Evolutionary conservation across 495 filamentous ascomycete species (phyloP).

Genomic region (Pyrenula aspistea): DNA sequence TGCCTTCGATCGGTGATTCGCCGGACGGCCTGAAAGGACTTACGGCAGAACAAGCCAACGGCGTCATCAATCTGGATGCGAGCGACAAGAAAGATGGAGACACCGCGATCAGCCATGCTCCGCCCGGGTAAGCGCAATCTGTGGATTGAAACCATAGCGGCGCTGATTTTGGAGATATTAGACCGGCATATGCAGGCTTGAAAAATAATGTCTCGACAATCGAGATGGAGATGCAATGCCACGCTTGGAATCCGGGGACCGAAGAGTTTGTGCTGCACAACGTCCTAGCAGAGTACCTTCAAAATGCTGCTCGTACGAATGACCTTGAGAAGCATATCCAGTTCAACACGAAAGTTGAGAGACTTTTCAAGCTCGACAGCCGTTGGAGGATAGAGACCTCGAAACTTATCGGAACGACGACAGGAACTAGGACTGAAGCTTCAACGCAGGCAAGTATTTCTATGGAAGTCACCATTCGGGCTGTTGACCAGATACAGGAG

Average conservation of each 20-base stretch:
- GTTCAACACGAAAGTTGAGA: constrained; percentile 47
- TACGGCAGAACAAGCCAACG: no score
- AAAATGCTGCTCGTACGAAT: constrained; percentile 35
- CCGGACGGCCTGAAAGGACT: constrained; percentile 10
- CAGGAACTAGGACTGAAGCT: constrained; percentile 13
- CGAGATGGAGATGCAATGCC: constrained; percentile 46
- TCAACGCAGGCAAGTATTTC: constrained; percentile 10
- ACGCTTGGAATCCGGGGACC: constrained; percentile 46
- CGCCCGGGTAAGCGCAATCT: constrained; percentile 34
- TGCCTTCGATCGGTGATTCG: constrained; percentile 26
- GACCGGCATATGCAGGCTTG: constrained; percentile 46
- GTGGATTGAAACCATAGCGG: constrained; percentile 14
- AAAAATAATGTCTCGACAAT: constrained; percentile 54
- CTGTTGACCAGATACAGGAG: constrained; percentile 12
- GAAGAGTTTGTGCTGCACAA: constrained; percentile 41
- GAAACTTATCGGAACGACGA: constrained; percentile 17
- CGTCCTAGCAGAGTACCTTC: constrained; percentile 45
- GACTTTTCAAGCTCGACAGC: constrained; percentile 29
- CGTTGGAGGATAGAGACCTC: constrained; percentile 38
- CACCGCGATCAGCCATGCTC: constrained; percentile 57
- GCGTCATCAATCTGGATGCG: no score
- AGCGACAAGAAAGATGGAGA: constrained; percentile 25
- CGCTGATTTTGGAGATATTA: constrained; percentile 9
- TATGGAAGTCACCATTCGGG: not conserved
- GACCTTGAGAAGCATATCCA: constrained; percentile 34